Evolutionary conservation across 2,329 filamentous ascomycete species (phyloP).

Genomic region (Fusarium sublunatum): DNA sequence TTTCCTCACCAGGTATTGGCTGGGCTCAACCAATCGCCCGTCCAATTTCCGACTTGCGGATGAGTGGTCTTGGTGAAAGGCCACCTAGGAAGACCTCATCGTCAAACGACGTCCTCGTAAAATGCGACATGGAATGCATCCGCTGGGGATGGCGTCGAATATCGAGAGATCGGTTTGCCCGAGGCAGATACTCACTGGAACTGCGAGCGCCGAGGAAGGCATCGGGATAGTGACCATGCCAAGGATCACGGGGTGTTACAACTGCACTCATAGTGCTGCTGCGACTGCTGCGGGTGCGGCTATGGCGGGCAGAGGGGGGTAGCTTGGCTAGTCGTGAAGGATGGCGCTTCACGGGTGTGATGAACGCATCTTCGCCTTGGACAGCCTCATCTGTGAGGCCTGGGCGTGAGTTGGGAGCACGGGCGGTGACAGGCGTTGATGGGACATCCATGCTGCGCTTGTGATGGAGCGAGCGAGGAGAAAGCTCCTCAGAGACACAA

Average conservation of each 20-base stretch:
- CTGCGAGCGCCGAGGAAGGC: slow-evolving; percentile 45
- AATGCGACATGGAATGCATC: slow-evolving; percentile 52
- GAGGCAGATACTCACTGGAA: slow-evolving; percentile 49
- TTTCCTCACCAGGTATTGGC: slow-evolving; percentile 7
- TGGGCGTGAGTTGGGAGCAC: slow-evolving; percentile 70
- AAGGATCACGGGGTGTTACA: slow-evolving; percentile 55
- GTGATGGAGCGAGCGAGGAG: slow-evolving; percentile 47
- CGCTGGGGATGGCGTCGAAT: slow-evolving; percentile 50
- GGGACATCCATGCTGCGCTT: slow-evolving; percentile 61
- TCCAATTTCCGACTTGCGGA: slow-evolving; percentile 62
- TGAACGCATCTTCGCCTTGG: slow-evolving; percentile 70
- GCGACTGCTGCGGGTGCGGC: slow-evolving; percentile 58
- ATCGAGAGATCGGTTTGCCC: slow-evolving; percentile 40
- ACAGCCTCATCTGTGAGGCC: slow-evolving; percentile 71
- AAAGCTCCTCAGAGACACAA: slow-evolving; percentile 47
- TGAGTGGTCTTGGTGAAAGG: slow-evolving; percentile 61
- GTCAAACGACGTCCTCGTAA: slow-evolving; percentile 58
- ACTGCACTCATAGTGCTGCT: slow-evolving; percentile 57
- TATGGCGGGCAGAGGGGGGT: slow-evolving; percentile 52
- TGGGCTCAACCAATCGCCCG: slow-evolving; percentile 63
- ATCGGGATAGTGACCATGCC: slow-evolving; percentile 54
- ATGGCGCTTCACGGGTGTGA: slow-evolving; percentile 64
- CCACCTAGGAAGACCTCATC: slow-evolving; percentile 59
- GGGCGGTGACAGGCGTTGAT: slow-evolving; percentile 64
- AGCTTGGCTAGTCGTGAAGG: slow-evolving; percentile 65